Conservation (phyloP, 2,329 filamentous ascomycete genomes). For the Curvularia spicifera region DNA sequence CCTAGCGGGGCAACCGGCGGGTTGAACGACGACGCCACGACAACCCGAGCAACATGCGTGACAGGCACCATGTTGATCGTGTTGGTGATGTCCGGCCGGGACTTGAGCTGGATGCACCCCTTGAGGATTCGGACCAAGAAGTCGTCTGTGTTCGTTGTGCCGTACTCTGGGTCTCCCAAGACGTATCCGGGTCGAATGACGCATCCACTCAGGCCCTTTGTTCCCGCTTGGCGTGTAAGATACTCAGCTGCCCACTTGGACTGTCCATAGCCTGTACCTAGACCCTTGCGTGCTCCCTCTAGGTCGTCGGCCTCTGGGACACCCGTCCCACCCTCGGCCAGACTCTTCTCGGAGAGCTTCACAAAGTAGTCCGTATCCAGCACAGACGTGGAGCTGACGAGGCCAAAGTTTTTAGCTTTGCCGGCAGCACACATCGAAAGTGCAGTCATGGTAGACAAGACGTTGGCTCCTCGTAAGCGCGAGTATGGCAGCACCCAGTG, state of each 20-base stretch:
- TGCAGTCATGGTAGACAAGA: conserved; percentile 78
- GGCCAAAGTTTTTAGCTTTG: conserved; percentile 79
- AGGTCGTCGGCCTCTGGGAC: conserved; percentile 81
- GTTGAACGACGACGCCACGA: conserved; percentile 74
- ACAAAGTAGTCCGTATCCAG: conserved; percentile 85
- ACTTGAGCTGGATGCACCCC: conserved; percentile 80
- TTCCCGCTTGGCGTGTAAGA: conserved; percentile 78
- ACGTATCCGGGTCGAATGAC: conserved; percentile 88
- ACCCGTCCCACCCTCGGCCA: conserved; percentile 66
- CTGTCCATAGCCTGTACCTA: conserved; percentile 89
- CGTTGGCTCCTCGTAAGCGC: conserved; percentile 74
- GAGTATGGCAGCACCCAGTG: conserved; percentile 85
- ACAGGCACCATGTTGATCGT: conserved; percentile 91
- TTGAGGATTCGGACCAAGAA: conserved; percentile 88
- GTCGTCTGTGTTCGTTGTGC: conserved; percentile 80
- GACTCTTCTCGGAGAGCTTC: conserved; percentile 69
- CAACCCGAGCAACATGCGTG: conserved; percentile 79
- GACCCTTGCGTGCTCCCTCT: conserved; percentile 73
- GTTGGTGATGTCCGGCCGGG: conserved; percentile 79
- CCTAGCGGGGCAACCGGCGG: conserved; percentile 61
- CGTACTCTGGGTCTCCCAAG: conserved; percentile 72
- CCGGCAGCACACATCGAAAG: conserved; percentile 77
- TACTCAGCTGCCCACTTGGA: conserved; percentile 82
- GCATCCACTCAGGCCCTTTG: conserved; percentile 74
- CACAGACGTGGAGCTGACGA: conserved; percentile 81